Base-by-base conservation (phyloP, 78 protist species). In the Pigoraptor vietnamica region DNA sequence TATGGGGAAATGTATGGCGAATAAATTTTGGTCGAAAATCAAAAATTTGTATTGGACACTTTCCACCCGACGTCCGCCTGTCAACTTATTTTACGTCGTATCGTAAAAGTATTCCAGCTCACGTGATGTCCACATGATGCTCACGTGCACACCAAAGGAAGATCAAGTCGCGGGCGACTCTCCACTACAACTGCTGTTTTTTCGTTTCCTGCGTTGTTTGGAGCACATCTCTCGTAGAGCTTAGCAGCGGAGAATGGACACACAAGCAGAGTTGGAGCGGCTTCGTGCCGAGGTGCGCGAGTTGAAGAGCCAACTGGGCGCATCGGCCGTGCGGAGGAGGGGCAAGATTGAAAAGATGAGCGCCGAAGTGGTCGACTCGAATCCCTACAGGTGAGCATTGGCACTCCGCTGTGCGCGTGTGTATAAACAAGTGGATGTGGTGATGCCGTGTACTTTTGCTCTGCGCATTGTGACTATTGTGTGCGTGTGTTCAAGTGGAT, bases 361-460 rank as follows among this genome's bases (percentile, higher is more conserved):
- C 83, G 36, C 96, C 40, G 96, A 95, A 24, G 97, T 96, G 32
- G 95, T 96, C 21, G 96, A 96, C 79, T 38, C 90, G 83, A 96
- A 96, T 89, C 97, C 97, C 36, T 96, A 96, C 91, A 89, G 90
- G 86, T 55, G 37, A 1, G 25, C 56, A 1, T 0, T 0, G 0
- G 37, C 29, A 2, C 37, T 2, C 23, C 37, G 33, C 25, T 40
- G 56, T 40, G 56, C 14, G 56, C 56, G 56, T 40, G 83, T 10
- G 34, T 23, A 67, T 67, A 2, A 67, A 24, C 1, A 2, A 24
- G 29, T 67, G 83, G 33, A 67, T 10, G 83, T 24, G 34, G 1
- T 23, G 1, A 23, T 24, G 83, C 56, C 14, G 56, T 2, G 56
- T 2, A 40, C 56, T 14, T 14, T 40, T 40, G 25, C 56, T 40